phyloP scores from a whole-genome alignment of 352 stramenopile genomes.

The Phytophthora pluvialis region DNA sequence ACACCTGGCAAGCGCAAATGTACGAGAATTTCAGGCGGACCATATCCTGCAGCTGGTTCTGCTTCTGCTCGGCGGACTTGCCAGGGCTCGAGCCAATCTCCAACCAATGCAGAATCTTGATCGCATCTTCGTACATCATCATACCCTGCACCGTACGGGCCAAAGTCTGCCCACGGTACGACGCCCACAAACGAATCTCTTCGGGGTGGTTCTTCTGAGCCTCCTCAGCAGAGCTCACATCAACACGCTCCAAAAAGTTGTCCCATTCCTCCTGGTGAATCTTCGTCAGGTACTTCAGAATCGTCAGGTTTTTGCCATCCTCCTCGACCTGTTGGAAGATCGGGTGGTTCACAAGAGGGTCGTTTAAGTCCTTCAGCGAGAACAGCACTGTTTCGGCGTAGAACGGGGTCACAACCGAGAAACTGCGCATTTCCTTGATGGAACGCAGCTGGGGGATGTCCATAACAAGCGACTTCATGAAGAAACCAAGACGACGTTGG shows the following conservation, averaged over 20 bases:
- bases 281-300: constrained; percentile 87
- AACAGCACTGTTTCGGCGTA: constrained; percentile 86
- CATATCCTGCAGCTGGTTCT: constrained; percentile 83
- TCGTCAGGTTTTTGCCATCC: constrained; percentile 86
- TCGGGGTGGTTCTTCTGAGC: constrained; percentile 73
- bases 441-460: constrained; percentile 80
- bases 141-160: constrained; percentile 83
- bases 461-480: constrained; percentile 89
- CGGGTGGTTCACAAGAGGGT: constrained; percentile 83
- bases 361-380: constrained; percentile 81
- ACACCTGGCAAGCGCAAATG: constrained; percentile 86
- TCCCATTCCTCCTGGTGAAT: constrained; percentile 88
- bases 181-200: constrained; percentile 84
- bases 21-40: constrained; percentile 89
- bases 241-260: constrained; percentile 85
- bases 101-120: constrained; percentile 89
- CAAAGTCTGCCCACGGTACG: constrained; percentile 82
- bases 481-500: constrained; percentile 81
- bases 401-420: constrained; percentile 86
- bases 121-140: constrained; percentile 90
- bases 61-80: constrained; percentile 78
- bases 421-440: constrained; percentile 88
- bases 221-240: constrained; percentile 75
- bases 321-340: constrained; percentile 88
- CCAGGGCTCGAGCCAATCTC: constrained; percentile 78